Evolutionary conservation across 805 yeast genomes (phyloP), one percentile per base, ranked within the genome.

Genomic region (Sporopachydermia lactativora): DNA sequence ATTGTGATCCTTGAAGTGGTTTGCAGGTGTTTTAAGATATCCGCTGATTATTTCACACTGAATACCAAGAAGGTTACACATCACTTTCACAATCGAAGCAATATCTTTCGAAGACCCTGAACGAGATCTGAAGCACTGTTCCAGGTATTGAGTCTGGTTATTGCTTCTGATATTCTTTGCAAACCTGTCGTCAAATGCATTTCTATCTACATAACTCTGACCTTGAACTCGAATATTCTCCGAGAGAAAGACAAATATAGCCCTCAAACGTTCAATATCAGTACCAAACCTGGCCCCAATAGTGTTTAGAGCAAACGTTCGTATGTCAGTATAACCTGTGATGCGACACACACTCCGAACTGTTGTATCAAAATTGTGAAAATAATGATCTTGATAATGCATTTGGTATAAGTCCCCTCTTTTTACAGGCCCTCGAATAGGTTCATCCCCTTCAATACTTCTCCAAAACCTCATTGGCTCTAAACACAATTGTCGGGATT

Each of bases 31-130:
- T 53, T 88, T 84, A 61, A 88, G 68, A 52, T 81, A 82, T 3
- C 98, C 98, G 17, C 76, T 62, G 2, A 92, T 75, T 1, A 85
- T 67, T 45, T 82, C 92, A 47, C 85, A 73, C 4, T 79, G 76
- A 34, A 92, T 68, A 6, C 79, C 77, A 39, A 88, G 62, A 0
- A 78, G 66, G 41, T 71, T 75, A 38, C 89, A 74, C 63, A 92
- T 72, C 43, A 74, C 71, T 45, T 77, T 76, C 56, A 85, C 81
- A 15, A 85, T 59, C 64, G 81, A 75, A 5, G 92, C 84, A 42
- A 89, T 56, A 52, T 85, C 94, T 48, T 72, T 79, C 1, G 84
- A 59, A 41, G 69, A 75, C 39, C 76, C 89, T 51, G 66, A 71
- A 45, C 70, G 31, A n/a, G 8, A 8, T 24, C n/a, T 24, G n/a